Evolutionary conservation across 305 asterid genomes (phyloP).

Genomic region (Ruellia speciosa): DNA sequence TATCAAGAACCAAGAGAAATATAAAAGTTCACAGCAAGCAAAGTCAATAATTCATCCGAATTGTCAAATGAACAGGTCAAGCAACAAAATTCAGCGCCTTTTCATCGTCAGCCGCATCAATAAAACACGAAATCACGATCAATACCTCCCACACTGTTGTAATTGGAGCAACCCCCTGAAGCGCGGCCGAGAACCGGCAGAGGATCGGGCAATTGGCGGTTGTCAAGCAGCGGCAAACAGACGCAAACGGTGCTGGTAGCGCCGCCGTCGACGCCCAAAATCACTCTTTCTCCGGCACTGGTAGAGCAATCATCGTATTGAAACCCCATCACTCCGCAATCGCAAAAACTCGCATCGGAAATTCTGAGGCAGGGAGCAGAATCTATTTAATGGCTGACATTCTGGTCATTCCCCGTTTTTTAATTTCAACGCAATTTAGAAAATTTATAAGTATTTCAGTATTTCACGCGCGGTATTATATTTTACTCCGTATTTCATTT

Average conservation of each 20-base stretch:
- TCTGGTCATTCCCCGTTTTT: background rate
- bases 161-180: constrained; percentile 77
- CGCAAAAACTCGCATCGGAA: background rate
- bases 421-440: no score
- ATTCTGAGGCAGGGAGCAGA: background rate
- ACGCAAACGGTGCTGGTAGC: constrained; percentile 85
- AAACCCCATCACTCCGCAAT: constrained; percentile 33
- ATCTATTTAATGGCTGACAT: background rate
- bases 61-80: background rate
- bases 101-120: background rate
- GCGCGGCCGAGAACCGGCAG: constrained; percentile 66
- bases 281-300: constrained; percentile 36
- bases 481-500: no score
- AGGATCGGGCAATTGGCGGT: constrained; percentile 53
- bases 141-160: constrained; percentile 92
- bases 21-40: background rate
- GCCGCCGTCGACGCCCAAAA: constrained; percentile 88
- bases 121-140: background rate
- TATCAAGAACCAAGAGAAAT: background rate
- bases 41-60: background rate
- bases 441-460: no score
- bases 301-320: constrained; percentile 25
- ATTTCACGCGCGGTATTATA: no score
- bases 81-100: background rate
- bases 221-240: constrained; percentile 59